Evolutionary conservation across 176 grass and related monocot genomes (phyloP).

Genomic region (Aegilops longissima): DNA sequence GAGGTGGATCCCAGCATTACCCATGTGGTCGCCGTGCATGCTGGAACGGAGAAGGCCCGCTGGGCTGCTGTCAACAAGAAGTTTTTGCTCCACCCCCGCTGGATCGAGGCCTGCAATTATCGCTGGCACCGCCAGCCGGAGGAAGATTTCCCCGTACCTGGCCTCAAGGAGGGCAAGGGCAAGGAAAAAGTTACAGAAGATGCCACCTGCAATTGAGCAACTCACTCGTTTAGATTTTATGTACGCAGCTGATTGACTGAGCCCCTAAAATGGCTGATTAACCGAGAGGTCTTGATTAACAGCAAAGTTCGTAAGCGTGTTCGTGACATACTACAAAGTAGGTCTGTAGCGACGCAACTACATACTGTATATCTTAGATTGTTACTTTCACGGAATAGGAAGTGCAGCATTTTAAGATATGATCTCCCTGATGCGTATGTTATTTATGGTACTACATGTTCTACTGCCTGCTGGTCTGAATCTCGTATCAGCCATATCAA

Average conservation of each 20-base stretch:
- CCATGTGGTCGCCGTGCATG: constrained; percentile 59
- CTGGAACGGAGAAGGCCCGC: constrained; percentile 58
- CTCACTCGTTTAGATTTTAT: not conserved
- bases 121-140: constrained; percentile 60
- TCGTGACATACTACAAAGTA: not conserved
- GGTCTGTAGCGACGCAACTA: not conserved
- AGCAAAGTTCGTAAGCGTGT: not conserved
- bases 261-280: not conserved
- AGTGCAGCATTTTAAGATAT: not conserved
- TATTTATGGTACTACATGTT: not conserved
- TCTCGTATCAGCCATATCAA: not conserved
- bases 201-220: not conserved
- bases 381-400: not conserved
- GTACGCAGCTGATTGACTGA: not conserved
- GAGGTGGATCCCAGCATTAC: constrained; percentile 63
- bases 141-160: constrained; percentile 44
- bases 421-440: not conserved
- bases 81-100: constrained; percentile 68
- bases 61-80: constrained; percentile 62
- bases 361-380: not conserved
- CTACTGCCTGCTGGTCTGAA: not conserved
- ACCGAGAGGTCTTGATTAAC: not conserved
- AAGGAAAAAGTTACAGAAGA: not conserved
- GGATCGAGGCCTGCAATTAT: constrained; percentile 72
- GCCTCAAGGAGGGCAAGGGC: constrained; percentile 13